Conservation (phyloP, 495 filamentous ascomycete genomes). For the Podospora tetraspora region DNA sequence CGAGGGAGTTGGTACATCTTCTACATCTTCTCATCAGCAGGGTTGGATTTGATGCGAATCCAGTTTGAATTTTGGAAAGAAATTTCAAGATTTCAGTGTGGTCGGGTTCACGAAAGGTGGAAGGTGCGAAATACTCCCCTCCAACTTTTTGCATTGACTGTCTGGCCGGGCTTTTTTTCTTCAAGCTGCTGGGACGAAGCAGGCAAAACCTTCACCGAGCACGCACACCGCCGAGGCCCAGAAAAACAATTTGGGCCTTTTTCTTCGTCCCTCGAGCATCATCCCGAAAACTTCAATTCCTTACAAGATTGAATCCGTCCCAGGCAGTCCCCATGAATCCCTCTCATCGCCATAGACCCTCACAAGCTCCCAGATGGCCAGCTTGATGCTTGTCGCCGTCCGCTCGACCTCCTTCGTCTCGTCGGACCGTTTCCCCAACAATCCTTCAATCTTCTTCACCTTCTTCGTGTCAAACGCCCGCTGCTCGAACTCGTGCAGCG, state of each 20-base stretch:
- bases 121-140: neutral
- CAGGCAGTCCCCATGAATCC: conserved; percentile 11
- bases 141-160: neutral
- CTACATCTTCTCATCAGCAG: too few species aligned
- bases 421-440: conserved; percentile 7
- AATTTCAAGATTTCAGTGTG: too few species aligned
- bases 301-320: conserved; percentile 7
- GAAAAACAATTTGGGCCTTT: too few species aligned
- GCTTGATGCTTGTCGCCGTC: neutral
- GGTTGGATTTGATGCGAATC: too few species aligned
- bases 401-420: conserved; percentile 4
- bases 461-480: conserved; percentile 1
- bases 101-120: neutral
- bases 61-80: too few species aligned
- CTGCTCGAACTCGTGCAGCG: conserved; percentile 22
- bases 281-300: neutral
- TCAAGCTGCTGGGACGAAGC: neutral
- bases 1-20: too few species aligned
- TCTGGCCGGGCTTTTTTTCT: too few species aligned
- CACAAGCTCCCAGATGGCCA: conserved; percentile 15
- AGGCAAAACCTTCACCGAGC: neutral
- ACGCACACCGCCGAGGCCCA: neutral
- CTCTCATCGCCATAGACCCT: conserved; percentile 15
- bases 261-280: neutral
- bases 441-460: neutral